Conservation (phyloP, 1,284 basidiomycete genomes). For the Cutaneotrichosporon sp. region DNA sequence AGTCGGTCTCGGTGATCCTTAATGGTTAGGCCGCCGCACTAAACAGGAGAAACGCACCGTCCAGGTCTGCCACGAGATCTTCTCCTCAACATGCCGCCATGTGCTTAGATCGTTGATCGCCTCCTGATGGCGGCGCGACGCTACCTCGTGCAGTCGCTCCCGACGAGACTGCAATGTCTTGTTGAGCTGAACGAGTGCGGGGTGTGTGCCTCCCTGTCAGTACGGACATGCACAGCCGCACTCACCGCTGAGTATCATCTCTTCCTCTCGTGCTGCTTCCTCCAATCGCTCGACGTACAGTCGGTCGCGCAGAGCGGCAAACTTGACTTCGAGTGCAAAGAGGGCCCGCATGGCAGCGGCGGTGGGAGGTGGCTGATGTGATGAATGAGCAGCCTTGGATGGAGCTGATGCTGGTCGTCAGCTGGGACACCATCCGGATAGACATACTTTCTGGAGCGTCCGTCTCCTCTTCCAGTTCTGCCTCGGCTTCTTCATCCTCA, state of each 20-base stretch:
- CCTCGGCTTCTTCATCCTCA: slow-evolving; percentile 7
- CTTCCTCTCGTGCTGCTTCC: slow-evolving; percentile 54
- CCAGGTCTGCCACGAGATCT: slow-evolving; percentile 53
- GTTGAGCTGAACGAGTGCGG: slow-evolving; percentile 52
- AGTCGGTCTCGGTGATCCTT: slow-evolving; percentile 45
- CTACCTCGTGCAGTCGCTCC: slow-evolving; percentile 42
- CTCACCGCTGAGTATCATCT: slow-evolving; percentile 53
- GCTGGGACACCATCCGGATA: background rate
- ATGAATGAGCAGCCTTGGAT: slow-evolving; percentile 24
- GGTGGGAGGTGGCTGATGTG: slow-evolving; percentile 42
- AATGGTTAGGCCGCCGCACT: slow-evolving; percentile 16
- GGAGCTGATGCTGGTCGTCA: slow-evolving; percentile 1
- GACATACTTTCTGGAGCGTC: slow-evolving; percentile 3
- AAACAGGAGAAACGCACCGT: too few relatives aligned
- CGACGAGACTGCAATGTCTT: slow-evolving; percentile 38
- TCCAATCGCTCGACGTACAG: slow-evolving; percentile 56
- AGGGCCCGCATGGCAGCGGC: slow-evolving; percentile 53
- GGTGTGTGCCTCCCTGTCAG: slow-evolving; percentile 50
- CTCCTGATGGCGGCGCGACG: slow-evolving; percentile 43
- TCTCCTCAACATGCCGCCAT: slow-evolving; percentile 46
- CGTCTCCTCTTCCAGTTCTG: slow-evolving; percentile 11
- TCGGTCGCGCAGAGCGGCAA: slow-evolving; percentile 54
- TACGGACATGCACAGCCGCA: background rate
- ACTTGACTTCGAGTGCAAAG: slow-evolving; percentile 55
- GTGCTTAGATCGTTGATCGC: slow-evolving; percentile 48